Percentiles rank a stretch among this genome's conserved stretches.
These are phyloP conservation scores for Exophiala xenobiotica DNA, from an alignment of 2,329 filamentous ascomycete species.

Conservation along the genomic window DNA sequence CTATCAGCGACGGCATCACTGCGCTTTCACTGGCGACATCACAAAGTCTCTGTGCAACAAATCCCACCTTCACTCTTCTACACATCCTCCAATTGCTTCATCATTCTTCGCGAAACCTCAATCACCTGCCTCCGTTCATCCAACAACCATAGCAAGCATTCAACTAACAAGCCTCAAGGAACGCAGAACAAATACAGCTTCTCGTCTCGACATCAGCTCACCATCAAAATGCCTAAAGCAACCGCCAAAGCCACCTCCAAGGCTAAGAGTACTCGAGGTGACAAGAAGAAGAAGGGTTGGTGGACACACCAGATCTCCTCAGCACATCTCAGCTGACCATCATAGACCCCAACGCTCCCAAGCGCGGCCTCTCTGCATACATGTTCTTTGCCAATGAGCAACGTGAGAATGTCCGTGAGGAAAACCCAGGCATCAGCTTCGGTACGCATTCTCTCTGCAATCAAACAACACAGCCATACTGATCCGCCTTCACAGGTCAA, in stretches of 20 bases:
- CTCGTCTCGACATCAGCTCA: slow-evolving; percentile 2
- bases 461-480: slow-evolving; percentile 1
- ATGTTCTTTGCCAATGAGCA: slow-evolving; percentile 99
- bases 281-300: slow-evolving; percentile 73
- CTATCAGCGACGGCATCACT: background rate
- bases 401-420: slow-evolving; percentile 95
- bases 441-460: slow-evolving; percentile 55
- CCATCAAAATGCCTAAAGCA: slow-evolving; percentile 66
- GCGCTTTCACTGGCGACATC: background rate
- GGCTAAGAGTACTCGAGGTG: slow-evolving; percentile 57
- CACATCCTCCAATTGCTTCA: slow-evolving; percentile 22
- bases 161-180: slow-evolving; percentile 5
- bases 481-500: slow-evolving; percentile 60
- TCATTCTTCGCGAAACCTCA: background rate
- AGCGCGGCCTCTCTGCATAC: slow-evolving; percentile 98
- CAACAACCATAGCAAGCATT: background rate
- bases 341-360: slow-evolving; percentile 91
- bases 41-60: background rate
- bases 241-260: slow-evolving; percentile 58
- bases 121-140: background rate
- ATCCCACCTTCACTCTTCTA: background rate
- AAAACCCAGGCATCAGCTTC: slow-evolving; percentile 97
- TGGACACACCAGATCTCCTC: slow-evolving; percentile 15
- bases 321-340: slow-evolving; percentile 5
- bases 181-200: background rate